A percentile compares a stretch with the other conserved stretches of the same genome.
These are phyloP conservation scores for Neovahlkampfia damariscottae DNA, from an alignment of 78 protist species.

Conservation along the genomic window DNA sequence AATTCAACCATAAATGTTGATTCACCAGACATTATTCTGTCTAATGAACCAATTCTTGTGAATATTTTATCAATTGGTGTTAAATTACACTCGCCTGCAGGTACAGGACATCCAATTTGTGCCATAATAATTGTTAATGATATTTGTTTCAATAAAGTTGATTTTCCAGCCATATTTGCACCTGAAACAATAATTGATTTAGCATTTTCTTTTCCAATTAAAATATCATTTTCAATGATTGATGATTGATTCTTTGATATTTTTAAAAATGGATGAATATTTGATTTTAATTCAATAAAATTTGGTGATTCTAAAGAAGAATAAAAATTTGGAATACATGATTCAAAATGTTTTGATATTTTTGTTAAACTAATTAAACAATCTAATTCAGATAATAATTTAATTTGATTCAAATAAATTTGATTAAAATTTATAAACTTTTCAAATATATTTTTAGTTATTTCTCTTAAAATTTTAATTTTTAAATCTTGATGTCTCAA, in stretches of 20 bases:
- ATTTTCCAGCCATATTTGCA: constrained; percentile 82
- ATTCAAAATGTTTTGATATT: too few species aligned
- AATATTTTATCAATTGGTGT: constrained; percentile 88
- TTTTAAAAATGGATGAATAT: too few species aligned
- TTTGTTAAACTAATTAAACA: background rate
- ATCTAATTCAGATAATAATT: background rate
- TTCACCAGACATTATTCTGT: constrained; percentile 78
- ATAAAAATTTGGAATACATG: too few species aligned
- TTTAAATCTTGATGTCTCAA: background rate
- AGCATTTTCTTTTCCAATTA: constrained; percentile 13
- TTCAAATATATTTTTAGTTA: too few species aligned
- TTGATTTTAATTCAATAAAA: too few species aligned
- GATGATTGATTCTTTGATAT: too few species aligned
- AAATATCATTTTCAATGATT: constrained; percentile 15
- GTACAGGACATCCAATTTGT: constrained; percentile 91
- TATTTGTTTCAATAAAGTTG: constrained; percentile 71
- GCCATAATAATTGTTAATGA: constrained; percentile 79
- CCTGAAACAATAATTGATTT: constrained; percentile 4
- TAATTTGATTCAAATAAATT: background rate
- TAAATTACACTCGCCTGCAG: constrained; percentile 56
- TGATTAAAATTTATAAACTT: background rate
- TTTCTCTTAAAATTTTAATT: too few species aligned
- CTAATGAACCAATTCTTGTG: constrained; percentile 81
- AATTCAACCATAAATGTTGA: constrained; percentile 94
- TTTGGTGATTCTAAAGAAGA: too few species aligned